Base-by-base conservation (phyloP, 148 eudicot species). In the Vaccinium vitisidaea region DNA sequence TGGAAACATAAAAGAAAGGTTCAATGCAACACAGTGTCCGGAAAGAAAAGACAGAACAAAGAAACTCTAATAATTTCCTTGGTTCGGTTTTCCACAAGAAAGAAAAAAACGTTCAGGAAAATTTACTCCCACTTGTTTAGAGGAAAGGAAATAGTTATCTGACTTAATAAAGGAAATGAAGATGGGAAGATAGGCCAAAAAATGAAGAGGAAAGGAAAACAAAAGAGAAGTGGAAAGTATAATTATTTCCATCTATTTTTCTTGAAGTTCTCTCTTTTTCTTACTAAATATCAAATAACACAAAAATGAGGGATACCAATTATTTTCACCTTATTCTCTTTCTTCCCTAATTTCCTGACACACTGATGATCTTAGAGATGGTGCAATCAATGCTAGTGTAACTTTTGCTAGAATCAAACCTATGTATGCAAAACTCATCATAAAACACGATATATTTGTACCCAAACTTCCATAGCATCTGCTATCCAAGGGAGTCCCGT, bases 1-100 rank as follows among this genome's bases (percentile, higher is more conserved):
- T 97, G 91, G 87, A 86, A 39, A 81, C 80, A 76, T 50, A 32
- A 46, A 82, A 85, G 63, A 54, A 58, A 83, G 21, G 25, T 70
- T 27, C 52, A 14, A 36, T 23, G 70, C 12, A 65, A n/a, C 10
- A 55, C 58, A 59, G 23, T 23, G 70, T 65, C 23, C 2, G 2
- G 74, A 69, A 69, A 69, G 39, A 27, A 69, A 69, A 69, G 5
- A 30, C 18, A 11, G 73, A 27, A 27, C 18, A 69, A 30, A 13
- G 43, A 27, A 30, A 27, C 19, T 69, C 43, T 13, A 69, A 30
- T 30, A 23, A 69, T 30, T 27, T 67, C 73, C 11, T 67, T 27
- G 18, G 19, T 13, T 69, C 13, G 19, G 74, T 27, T 69, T 30
- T 69, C 18, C 74, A 13, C 8, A 30, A 69, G 13, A 69, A 69